Percentiles rank a stretch among this genome's conserved stretches.
phyloP scores from a whole-genome alignment of 2,329 filamentous ascomycete genomes.

The Sporothrix brasiliensis region DNA sequence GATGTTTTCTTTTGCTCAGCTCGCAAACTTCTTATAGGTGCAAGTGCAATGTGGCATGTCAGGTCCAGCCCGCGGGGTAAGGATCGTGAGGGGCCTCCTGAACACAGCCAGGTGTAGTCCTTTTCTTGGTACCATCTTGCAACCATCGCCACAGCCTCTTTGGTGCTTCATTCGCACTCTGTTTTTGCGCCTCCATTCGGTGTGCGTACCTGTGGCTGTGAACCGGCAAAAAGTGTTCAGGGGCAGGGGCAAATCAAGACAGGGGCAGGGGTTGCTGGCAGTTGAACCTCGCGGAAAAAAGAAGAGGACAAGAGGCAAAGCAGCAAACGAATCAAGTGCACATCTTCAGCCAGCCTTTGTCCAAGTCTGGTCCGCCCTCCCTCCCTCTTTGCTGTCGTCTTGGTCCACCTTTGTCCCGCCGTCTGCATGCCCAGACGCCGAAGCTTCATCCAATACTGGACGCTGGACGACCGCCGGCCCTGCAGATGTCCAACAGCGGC shows the following conservation, averaged over 20 bases:
- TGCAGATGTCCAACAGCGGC: conserved; percentile 20
- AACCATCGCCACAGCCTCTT: conserved; percentile 14
- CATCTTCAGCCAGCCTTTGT: neutral
- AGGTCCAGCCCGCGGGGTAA: neutral
- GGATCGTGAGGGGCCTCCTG: neutral
- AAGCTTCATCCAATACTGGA: conserved; percentile 1
- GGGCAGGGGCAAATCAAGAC: neutral
- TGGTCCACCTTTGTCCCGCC: neutral
- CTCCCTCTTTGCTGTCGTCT: neutral
- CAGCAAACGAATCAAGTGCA: conserved; percentile 13
- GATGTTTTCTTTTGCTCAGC: conserved; percentile 25
- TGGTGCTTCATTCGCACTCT: neutral
- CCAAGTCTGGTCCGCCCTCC: conserved; percentile 15
- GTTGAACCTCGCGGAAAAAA: neutral
- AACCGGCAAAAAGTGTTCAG: conserved; percentile 7
- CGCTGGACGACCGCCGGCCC: neutral
- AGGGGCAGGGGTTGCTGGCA: neutral
- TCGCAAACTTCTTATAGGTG: neutral
- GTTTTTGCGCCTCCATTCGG: neutral
- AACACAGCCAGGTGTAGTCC: neutral
- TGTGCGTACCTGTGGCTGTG: conserved; percentile 10
- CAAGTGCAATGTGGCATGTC: neutral
- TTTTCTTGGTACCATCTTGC: conserved; percentile 5
- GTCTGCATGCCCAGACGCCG: neutral
- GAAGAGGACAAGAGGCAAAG: neutral